Base-by-base conservation (phyloP, 306 rosid genomes). In the Dryas octopetala region DNA sequence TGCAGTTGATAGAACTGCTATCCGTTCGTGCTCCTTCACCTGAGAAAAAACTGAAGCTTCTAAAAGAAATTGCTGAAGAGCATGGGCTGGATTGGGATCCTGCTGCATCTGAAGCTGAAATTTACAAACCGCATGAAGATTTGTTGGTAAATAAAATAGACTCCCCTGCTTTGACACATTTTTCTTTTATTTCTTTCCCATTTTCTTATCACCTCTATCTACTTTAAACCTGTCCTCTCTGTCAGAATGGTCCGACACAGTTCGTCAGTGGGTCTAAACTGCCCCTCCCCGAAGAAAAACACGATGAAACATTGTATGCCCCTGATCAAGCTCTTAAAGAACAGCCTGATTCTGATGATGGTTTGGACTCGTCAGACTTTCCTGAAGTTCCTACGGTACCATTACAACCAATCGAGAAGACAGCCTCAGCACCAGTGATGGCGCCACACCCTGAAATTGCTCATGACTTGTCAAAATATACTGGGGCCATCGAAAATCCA, bases 61-160 rank as follows among this genome's bases (percentile, higher is more conserved):
- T 95, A 79, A 95, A 91, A 82, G 97, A 90, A 85, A 95, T 95
- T 76, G 96, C 98, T 40, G 96, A 80, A 85, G 97, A 95, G 82
- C 93, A 95, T 62, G 89, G 89, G 63, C 44, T 95, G 75, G 97
- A 95, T 73, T 95, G 98, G 98, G 95, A 91, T 86, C 97, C 98
- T 57, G 96, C 91, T 71, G 85, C 83, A 75, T 86, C 98, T 60
- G 98, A 91, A 87, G 57, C 93, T 7, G 97, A 87, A 81, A 80
- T 85, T 77, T 86, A 74, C 45, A 91, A 90, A 85, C 79, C 89
- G 19, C 98, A 87, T 4, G 97, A 95, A 75, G 98, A 95, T 83
- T 85, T 95, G 68, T 75, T 95, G 83, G 98, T 90, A 79, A 79
- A 88, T 69, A 59, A 59, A 26, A 67, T 62, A 46, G 7, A 9